A percentile compares a stretch with the other conserved stretches of the same genome.
phyloP scores from a whole-genome alignment of 2,329 filamentous ascomycete species.

The Aspergillus sp. region DNA sequence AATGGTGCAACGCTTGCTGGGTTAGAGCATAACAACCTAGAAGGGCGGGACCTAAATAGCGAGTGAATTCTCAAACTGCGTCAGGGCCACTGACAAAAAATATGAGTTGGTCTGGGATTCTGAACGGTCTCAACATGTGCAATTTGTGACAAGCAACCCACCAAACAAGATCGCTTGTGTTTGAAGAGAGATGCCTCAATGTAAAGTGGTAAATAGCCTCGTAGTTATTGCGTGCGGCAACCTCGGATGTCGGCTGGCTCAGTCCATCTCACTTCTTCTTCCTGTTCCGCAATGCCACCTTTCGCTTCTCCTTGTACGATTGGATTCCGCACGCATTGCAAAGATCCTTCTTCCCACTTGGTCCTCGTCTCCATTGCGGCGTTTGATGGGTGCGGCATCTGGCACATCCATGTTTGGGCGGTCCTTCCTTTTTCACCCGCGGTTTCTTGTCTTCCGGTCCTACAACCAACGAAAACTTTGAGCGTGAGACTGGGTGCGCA shows the following conservation, averaged over 20 bases:
- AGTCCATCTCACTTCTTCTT: neutral
- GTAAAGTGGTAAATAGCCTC: too few species aligned
- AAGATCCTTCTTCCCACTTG: neutral
- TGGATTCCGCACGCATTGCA: constrained; percentile 1
- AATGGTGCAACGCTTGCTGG: too few species aligned
- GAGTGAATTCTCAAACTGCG: too few species aligned
- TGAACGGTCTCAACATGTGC: too few species aligned
- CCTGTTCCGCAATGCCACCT: neutral
- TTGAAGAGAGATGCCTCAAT: too few species aligned
- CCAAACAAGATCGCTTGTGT: too few species aligned
- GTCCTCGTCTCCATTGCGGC: neutral
- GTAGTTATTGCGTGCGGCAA: neutral
- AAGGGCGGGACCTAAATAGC: too few species aligned
- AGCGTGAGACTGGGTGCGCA: neutral
- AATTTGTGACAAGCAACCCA: too few species aligned
- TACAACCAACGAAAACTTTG: neutral
- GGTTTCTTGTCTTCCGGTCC: neutral
- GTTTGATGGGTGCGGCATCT: neutral
- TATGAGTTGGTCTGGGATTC: too few species aligned
- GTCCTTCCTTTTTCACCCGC: neutral
- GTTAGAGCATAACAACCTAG: too few species aligned
- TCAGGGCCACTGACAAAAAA: too few species aligned
- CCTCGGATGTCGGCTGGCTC: neutral
- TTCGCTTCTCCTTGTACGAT: neutral
- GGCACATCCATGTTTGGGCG: neutral